Evolutionary conservation across 352 stramenopile genomes (phyloP), one percentile per base, ranked within the genome.

Genomic region (Globisporangium spinosum): DNA sequence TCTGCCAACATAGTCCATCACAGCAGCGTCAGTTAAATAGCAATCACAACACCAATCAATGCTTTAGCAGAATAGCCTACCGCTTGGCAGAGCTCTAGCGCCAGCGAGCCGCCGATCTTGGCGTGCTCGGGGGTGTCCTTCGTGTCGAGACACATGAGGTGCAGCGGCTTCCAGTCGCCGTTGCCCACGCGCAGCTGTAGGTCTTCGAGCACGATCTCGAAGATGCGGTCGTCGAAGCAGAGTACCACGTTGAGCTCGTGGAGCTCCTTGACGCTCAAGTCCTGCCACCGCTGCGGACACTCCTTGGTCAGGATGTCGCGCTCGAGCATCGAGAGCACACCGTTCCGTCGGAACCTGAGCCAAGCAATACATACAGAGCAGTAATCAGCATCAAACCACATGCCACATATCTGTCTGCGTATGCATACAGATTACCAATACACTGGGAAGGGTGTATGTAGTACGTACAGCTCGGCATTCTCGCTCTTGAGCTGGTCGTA

Each of bases 201-300:
- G 67, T 89, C 85, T 59, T 97, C 88, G 29, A 94, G 66, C 20
- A 97, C 85, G 32, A 94, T 92, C 69, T 96, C 87, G 27, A 93
- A 97, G 64, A 97, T 93, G 65, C 87, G 85, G 74, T 94, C 85
- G 72, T 97, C 90, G 74, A 97, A 97, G 79, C 89, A 96, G n/a
- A 97, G 64, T 32, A 96, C 84, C 22, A 97, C 85, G 60, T 94
- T 85, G 65, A 96, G 80, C 2, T 80, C 73, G 27, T 89, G 80
- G 22, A 96, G 69, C 70, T 96, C 88, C 34, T 79, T 75, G 6
- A 86, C 67, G 45, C 70, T 87, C 62, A 92, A 82, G 51, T 97
- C 89, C 67, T 97, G 90, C 84, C 83, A 96, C 57, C 87, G 75
- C 73, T 96, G 82, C 23, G 90, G 90, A 70, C 85, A 89, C 64